Base-by-base conservation (phyloP, 148 eudicot genomes). In the Hydrangea macrophylla region DNA sequence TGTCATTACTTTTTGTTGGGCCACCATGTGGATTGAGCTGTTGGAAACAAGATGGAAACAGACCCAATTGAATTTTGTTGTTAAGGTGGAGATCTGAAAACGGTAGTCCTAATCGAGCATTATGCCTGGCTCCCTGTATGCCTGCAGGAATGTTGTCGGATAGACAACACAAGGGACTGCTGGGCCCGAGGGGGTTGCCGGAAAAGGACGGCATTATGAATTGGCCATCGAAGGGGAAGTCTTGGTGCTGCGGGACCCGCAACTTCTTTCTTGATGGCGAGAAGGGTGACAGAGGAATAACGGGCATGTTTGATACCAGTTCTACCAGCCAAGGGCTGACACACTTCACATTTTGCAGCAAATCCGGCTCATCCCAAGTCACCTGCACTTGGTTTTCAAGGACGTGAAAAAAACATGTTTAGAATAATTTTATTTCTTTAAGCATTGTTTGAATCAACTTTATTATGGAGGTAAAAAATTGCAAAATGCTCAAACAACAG, bases 41-140 rank as follows among this genome's bases (percentile, higher is more conserved):
- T 25, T 65, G 76, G 78, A 78, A 74, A 78, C 60, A 73, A 64
- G 81, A 33, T 13, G 85, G 65, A 45, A 76, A 79, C 42, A 81
- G 84, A 65, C 84, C 85, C 64, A 86, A 70, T 65, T 87, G 85
- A 59, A 82, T 78, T 75, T 86, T 84, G 84, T 83, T 81, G 73
- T 55, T 76, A 51, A 82, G 76, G 79, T 85, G 92, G 78, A 80
- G 68, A 81, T 85, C 92, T 62, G 84, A 77, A 69, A 87, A 73
- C 6, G 86, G 85, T 57, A 78, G 82, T 80, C 90, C 88, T 60
- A 88, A 83, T 58, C 81, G 97, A 82, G 97, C 84, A 82, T n/a
- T n/a, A n/a, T 90, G 98, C 98, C 98, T 94, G 97, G 96, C 87
- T 88, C 90, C 98, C 98, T 94, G 97, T 90, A 90, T 81, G 84